Base-by-base conservation (phyloP, 768 basidiomycete species). In the Mycena galopus region DNA sequence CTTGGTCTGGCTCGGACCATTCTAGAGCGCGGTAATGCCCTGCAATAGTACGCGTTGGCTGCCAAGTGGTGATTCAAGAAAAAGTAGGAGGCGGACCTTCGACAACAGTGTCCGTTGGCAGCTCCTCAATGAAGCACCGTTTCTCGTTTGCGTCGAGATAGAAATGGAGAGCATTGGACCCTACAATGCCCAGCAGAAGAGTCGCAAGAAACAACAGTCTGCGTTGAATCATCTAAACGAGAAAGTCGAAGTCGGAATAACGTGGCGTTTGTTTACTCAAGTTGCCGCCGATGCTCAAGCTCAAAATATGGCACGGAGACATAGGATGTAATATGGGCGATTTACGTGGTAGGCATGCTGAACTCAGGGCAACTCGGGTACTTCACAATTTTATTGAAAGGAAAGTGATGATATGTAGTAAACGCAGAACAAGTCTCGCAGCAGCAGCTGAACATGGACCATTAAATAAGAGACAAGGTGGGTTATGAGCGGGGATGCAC, bases 81-180 rank as follows among this genome's bases (percentile, higher is more conserved):
- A 42, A 35, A 21, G 35, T 10, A 73, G 37, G 86, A 71, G 77
- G 94, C 86, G 69, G 77, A 94, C 97, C 96, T 86, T 98, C 95
- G 42, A 97, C 95, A 32, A 96, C 92, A n/a, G 96, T 98, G 82
- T 97, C 94, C 3, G 92, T 91, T 16, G 98, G 97, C 23, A 99
- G 85, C 81, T 99, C 98, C 79, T 99, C 98, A 69, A 99, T 89
- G 84, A 99, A 99, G 81, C 98, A 99, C 58, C 94, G 89, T 78
- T 93, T 92, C 82, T 98, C 95, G 79, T 95, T 94, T 21, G 96
- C 92, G 80, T 98, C 96, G 69, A 99, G 90, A 81, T 99, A 99
- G 83, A 99, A 98, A 80, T 99, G 98, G 30, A 99, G 91, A 32
- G 94, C 96, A 79, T 92, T 88, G 23, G 86, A 79, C 47, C 85